Base-by-base conservation (phyloP, 2,329 filamentous ascomycete species). In the Pseudogymnoascus sp. region DNA sequence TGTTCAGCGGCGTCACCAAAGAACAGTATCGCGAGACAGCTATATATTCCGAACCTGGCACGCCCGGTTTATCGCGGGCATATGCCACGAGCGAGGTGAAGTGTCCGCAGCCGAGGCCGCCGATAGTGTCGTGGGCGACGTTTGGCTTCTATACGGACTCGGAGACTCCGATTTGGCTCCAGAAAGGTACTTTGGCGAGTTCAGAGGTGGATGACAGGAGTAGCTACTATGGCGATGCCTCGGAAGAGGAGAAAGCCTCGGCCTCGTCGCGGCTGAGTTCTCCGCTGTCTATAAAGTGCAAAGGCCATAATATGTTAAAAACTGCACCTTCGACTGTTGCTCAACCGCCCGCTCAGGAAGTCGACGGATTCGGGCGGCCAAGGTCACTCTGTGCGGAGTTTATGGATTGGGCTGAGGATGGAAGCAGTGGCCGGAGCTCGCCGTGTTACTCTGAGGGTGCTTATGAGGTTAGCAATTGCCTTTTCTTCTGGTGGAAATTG, bases 391-490 rank as follows among this genome's bases (percentile, higher is more conserved):
- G 62, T 27, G 48, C 65, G 21, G 52, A 31, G 36, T 61, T 64
- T 45, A 64, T 67, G 6, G 65, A 69, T 48, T 67, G 65, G 36
- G 70, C 66, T 69, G 62, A 69, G 5, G 67, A 65, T 58, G 65
- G 69, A 39, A 62, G 64, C 5, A 66, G 61, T 9, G 67, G 64
- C 39, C 61, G 55, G 18, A 64, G 61, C 18, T 18, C 15, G 8
- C 7, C 8, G 25, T 31, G 66, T 18, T 39, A 67, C 5, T 27
- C 62, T 40, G 67, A 68, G 15, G 67, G 67, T 25, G 62, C 67
- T 40, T 39, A 63, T 21, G 62, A 67, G 35, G 70, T 71, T 65
- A 55, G 69, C 66, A 4, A 15, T 10, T 4, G n/a, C 2, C 1
- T 33, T 52, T 15, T 10, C 13, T 62, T 21, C 3, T 13, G 9